These are phyloP conservation scores for Phytophthora multivora DNA, from an alignment of 352 stramenopile species.

Conservation along the genomic window DNA sequence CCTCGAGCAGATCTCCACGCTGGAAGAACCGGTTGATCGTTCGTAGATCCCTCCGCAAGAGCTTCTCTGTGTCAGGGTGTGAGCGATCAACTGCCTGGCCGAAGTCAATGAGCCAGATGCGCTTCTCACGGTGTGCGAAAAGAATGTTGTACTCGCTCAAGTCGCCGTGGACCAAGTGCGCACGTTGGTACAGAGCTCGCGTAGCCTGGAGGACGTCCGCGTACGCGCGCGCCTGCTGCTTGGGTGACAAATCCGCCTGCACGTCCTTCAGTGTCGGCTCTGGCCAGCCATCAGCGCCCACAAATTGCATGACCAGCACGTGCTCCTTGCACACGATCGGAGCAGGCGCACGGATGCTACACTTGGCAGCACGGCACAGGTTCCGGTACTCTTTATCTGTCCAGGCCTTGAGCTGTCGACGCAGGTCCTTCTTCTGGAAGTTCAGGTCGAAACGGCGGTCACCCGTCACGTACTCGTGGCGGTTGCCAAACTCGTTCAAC, in stretches of 20 bases:
- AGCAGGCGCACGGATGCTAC: conserved; percentile 46
- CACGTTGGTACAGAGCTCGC: conserved; percentile 56
- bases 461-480: conserved; percentile 83
- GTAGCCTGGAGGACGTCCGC: conserved; percentile 56
- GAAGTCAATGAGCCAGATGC: conserved; percentile 92
- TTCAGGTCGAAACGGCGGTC: conserved; percentile 79
- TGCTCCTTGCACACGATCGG: conserved; percentile 66
- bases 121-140: conserved; percentile 55
- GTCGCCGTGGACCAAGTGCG: conserved; percentile 65
- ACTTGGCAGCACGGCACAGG: conserved; percentile 54
- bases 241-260: conserved; percentile 45
- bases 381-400: conserved; percentile 81
- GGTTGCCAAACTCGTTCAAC: conserved; percentile 82
- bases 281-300: conserved; percentile 58
- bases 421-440: conserved; percentile 72
- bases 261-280: conserved; percentile 75
- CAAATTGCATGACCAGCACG: conserved; percentile 77
- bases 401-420: conserved; percentile 74
- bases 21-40: conserved; percentile 84
- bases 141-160: conserved; percentile 93
- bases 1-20: conserved; percentile 41
- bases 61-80: conserved; percentile 70
- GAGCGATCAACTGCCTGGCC: conserved; percentile 86
- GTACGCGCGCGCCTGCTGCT: conserved; percentile 58
- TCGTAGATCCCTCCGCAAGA: conserved; percentile 76